These are phyloP conservation scores for Aurantiochytrium sp. DNA, from an alignment of 108 stramenopile genomes.

Conservation along the genomic window DNA sequence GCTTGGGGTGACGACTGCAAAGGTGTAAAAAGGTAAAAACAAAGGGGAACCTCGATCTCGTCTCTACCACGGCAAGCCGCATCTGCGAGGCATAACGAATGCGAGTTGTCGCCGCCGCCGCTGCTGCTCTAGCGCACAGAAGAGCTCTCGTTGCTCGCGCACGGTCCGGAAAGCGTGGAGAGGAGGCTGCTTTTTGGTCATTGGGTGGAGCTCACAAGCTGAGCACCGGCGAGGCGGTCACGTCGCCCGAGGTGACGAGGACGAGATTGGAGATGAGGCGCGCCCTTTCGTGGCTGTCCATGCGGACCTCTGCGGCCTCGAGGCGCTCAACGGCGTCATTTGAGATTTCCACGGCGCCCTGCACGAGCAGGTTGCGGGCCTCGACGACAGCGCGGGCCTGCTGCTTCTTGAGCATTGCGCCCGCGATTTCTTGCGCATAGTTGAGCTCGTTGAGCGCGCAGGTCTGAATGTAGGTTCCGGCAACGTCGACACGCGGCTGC, in stretches of 20 bases:
- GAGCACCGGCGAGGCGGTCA: not conserved
- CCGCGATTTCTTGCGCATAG: conserved; percentile 9
- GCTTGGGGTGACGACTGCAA: no score
- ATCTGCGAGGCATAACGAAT: no score
- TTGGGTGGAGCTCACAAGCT: not conserved
- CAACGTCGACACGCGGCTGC: not conserved
- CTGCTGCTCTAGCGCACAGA: no score
- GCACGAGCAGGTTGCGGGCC: not conserved
- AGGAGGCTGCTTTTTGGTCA: no score
- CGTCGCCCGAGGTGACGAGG: not conserved
- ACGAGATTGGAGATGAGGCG: not conserved
- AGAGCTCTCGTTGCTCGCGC: no score
- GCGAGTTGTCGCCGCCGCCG: no score
- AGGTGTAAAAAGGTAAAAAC: no score
- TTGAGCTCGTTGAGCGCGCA: not conserved
- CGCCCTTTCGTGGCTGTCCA: not conserved
- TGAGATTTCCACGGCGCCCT: not conserved
- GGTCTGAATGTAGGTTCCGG: not conserved
- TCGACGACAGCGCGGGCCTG: not conserved
- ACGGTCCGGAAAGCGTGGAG: no score
- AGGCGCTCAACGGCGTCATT: not conserved
- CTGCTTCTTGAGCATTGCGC: conserved; percentile 12
- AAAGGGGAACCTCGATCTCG: no score
- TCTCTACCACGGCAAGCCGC: no score
- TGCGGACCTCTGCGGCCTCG: not conserved